These are phyloP conservation scores for Miscanthus sacchariflorus DNA, from an alignment of 202 grass and related monocot genomes.

Conservation along the genomic window DNA sequence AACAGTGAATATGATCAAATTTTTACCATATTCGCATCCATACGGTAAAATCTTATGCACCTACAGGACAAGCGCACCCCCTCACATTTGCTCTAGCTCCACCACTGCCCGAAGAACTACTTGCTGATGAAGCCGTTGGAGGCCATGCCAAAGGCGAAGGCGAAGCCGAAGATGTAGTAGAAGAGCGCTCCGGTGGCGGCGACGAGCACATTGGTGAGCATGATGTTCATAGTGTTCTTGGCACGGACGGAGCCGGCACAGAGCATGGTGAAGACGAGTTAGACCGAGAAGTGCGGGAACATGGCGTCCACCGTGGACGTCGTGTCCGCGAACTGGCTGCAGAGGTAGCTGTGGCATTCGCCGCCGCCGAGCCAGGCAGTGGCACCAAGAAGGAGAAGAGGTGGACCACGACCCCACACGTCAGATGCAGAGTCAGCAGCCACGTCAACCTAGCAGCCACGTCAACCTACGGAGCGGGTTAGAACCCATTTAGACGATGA, in stretches of 20 bases:
- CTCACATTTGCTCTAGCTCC: too few species aligned
- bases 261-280: constrained; percentile 98
- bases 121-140: constrained; percentile 94
- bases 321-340: constrained; percentile 74
- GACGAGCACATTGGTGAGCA: constrained; percentile 98
- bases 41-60: too few species aligned
- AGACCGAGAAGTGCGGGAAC: constrained; percentile 97
- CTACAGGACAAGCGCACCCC: too few species aligned
- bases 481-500: too few species aligned
- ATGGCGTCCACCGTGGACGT: constrained; percentile 74
- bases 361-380: constrained; percentile 45
- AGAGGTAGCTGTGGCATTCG: constrained; percentile 75
- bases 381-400: too few species aligned
- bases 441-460: too few species aligned
- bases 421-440: too few species aligned
- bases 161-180: constrained; percentile 98
- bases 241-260: constrained; percentile 88
- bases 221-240: constrained; percentile 99
- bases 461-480: too few species aligned
- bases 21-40: too few species aligned
- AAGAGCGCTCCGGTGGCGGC: constrained; percentile 86
- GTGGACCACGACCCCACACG: too few species aligned
- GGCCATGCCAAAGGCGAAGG: constrained; percentile 87
- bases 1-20: too few species aligned
- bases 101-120: constrained; percentile 84